Percentiles rank a stretch among this genome's conserved stretches.
Evolutionary conservation across 129 eudicot species (phyloP).

Genomic region (Dittrichia graveolens): DNA sequence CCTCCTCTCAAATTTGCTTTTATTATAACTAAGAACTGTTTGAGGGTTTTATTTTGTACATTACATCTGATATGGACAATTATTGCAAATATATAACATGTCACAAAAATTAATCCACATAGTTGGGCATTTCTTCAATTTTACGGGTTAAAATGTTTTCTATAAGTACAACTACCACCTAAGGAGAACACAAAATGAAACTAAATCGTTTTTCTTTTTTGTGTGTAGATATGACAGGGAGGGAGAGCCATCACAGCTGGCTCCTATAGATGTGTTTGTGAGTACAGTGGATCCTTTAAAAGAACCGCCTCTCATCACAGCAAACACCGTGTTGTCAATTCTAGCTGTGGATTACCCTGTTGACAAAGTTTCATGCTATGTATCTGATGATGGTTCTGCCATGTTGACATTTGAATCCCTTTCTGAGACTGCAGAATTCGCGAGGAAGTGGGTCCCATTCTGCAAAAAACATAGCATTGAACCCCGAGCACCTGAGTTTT

Average conservation of each 20-base stretch:
- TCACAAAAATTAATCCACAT: no score
- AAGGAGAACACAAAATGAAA: no score
- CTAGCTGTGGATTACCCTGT: constrained; percentile 85
- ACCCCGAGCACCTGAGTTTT: constrained; percentile 86
- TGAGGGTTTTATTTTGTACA: no score
- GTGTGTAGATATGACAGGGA: constrained; percentile 63
- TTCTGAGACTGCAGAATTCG: constrained; percentile 83
- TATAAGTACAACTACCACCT: no score
- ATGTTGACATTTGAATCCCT: constrained; percentile 82
- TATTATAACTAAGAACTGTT: no score
- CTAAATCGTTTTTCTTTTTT: no score
- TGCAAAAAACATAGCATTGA: constrained; percentile 74
- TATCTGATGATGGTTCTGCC: constrained; percentile 85
- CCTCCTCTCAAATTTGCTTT: no score
- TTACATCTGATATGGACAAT: no score
- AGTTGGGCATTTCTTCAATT: no score
- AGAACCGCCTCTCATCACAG: constrained; percentile 87
- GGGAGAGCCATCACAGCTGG: constrained; percentile 71
- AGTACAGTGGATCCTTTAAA: constrained; percentile 86
- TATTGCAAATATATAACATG: no score
- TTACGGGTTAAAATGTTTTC: no score
- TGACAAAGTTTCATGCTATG: constrained; percentile 81
- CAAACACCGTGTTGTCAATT: constrained; percentile 78
- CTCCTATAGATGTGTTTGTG: constrained; percentile 68
- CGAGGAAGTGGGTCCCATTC: constrained; percentile 81